phyloP scores from a whole-genome alignment of 2,329 filamentous ascomycete species.

The Colletotrichum chrysophilum region DNA sequence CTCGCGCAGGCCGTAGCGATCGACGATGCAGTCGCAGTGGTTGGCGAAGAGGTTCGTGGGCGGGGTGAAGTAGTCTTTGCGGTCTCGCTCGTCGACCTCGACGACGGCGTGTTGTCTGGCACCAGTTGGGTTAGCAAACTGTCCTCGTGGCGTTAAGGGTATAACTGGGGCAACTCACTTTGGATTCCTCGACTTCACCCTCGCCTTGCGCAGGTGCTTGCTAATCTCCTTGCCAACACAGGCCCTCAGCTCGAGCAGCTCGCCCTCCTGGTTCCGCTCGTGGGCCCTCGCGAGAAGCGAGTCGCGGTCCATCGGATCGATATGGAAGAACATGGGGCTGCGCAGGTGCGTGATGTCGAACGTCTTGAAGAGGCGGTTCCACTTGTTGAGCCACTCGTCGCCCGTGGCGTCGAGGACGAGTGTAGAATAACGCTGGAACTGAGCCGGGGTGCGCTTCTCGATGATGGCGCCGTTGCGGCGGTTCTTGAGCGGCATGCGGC shows the following conservation, averaged over 20 bases:
- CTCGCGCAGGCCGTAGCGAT: constrained; percentile 62
- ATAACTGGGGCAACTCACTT: constrained; percentile 18
- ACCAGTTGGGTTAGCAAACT: background rate
- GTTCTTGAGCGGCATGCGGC: constrained; percentile 63
- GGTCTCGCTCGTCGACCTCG: constrained; percentile 68
- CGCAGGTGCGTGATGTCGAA: constrained; percentile 75
- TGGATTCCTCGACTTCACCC: constrained; percentile 23
- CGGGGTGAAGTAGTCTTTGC: constrained; percentile 73
- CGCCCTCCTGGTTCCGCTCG: constrained; percentile 60
- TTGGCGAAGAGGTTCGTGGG: constrained; percentile 66
- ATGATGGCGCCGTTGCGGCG: constrained; percentile 43
- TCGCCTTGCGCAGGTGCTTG: constrained; percentile 72
- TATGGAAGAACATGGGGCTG: constrained; percentile 84
- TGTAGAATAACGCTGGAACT: constrained; percentile 31
- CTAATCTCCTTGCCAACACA: constrained; percentile 82
- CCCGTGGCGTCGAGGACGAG: constrained; percentile 72
- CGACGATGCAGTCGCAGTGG: constrained; percentile 63
- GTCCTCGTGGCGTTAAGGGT: background rate
- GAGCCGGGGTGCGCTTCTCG: constrained; percentile 18
- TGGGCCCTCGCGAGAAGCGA: constrained; percentile 74
- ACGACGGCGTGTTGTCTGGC: constrained; percentile 47
- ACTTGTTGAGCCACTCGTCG: constrained; percentile 70
- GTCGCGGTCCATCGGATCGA: constrained; percentile 78
- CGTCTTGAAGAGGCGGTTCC: constrained; percentile 72
- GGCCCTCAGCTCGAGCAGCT: constrained; percentile 72